phyloP scores from a whole-genome alignment of 1,284 basidiomycete genomes.

The Apiotrichum sp. region DNA sequence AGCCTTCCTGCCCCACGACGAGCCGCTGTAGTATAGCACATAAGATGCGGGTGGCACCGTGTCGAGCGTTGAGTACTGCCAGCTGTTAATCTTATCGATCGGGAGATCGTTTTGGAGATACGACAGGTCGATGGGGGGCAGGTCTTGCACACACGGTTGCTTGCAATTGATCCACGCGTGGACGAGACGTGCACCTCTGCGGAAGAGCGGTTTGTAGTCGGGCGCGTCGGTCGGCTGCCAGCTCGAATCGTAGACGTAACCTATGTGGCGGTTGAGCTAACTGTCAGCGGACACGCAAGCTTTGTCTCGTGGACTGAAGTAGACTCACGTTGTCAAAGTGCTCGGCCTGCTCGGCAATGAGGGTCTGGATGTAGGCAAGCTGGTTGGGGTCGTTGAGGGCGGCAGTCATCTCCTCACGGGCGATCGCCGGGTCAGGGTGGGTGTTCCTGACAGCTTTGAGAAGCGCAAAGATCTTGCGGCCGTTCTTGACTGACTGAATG shows the following conservation, averaged over 20 bases:
- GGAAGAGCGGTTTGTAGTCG: constrained; percentile 16
- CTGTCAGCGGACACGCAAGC: not conserved
- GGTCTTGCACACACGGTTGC: not conserved
- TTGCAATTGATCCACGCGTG: constrained; percentile 21
- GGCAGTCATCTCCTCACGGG: constrained; percentile 17
- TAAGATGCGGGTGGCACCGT: constrained; percentile 7
- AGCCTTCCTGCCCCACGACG: constrained; percentile 11
- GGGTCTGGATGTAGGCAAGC: constrained; percentile 11
- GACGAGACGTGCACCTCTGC: constrained; percentile 17
- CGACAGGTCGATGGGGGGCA: constrained; percentile 17
- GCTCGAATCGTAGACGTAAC: constrained; percentile 22
- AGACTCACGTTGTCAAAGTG: constrained; percentile 26
- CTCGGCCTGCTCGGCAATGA: constrained; percentile 21
- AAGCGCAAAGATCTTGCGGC: constrained; percentile 24
- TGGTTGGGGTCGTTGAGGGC: constrained; percentile 19
- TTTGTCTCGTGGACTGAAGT: not conserved
- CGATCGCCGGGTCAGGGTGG: constrained; percentile 11
- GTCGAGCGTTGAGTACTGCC: constrained; percentile 21
- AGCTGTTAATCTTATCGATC: constrained; percentile 7
- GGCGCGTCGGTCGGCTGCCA: constrained; percentile 10
- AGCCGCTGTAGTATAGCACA: constrained; percentile 14
- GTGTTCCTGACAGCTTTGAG: constrained; percentile 22
- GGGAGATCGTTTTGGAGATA: constrained; percentile 18
- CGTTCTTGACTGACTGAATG: constrained; percentile 21
- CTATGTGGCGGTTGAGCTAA: constrained; percentile 23